Evolutionary conservation across 306 rosid species (phyloP), one percentile per base, ranked within the genome.

Genomic region (Mimosa pudica): DNA sequence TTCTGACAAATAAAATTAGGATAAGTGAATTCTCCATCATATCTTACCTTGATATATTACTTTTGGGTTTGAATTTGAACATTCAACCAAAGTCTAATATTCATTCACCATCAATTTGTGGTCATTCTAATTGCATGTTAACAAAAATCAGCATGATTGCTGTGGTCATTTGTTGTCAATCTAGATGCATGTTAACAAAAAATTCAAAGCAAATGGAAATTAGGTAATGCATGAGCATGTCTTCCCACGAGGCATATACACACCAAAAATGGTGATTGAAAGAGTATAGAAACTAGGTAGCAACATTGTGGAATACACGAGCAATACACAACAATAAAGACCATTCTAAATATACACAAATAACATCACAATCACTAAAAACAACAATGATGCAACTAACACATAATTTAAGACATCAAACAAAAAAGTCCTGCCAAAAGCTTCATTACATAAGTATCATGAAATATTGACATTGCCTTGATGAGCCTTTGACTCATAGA

Each of bases 401-500:
- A 71, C 51, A 75, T 18, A 75, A 83, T 74, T 77, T 60, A 60
- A 57, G 36, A 73, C 35, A 74, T 68, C 35, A 61, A 60, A 72
- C 69, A 58, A 82, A 71, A 10, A 32, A 10, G 48, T 80, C 52
- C 81, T 62, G 74, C 71, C 57, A 57, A 13, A 13, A 46, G 16
- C 77, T 78, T 70, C 48, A 63, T 62, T 70, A 71, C 62, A 66
- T 65, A 72, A 67, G 51, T 65, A 76, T 71, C 48, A 64, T 84
- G 82, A 85, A 67, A 79, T 18, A 72, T 65, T 81, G 63, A 58
- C 77, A 46, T 89, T 80, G 77, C 84, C 84, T 48, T 84, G 94
- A 30, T 79, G 90, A 85, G 86, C 82, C 79, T 87, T 85, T 6
- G 97, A 82, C 83, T 89, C 97, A 11, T 74, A 85, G 55, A 91